A percentile compares a stretch with the other conserved stretches of the same genome.
phyloP scores from a whole-genome alignment of 225 moss, liverwort and hornwort species.

The Straminergon stramineum region DNA sequence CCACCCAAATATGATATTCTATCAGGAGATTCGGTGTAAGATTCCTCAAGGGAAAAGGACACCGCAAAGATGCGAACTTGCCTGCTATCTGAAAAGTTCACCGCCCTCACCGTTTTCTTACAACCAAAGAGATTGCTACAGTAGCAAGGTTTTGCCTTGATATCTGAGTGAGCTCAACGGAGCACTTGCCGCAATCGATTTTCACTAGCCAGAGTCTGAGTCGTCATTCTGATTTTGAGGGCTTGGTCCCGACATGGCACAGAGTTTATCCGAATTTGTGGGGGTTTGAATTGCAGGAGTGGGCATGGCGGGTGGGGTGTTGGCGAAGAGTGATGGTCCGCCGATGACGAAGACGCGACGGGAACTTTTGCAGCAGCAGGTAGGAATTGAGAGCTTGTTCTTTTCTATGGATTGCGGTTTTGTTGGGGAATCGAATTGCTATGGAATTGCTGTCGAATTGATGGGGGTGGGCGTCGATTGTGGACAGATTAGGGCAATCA shows the following conservation, averaged over 20 bases:
- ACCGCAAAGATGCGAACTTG: background rate
- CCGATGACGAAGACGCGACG: conserved; percentile 44
- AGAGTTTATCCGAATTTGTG: background rate
- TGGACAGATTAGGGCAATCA: conserved; percentile 45
- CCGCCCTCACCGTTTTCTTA: background rate
- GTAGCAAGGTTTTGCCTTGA: background rate
- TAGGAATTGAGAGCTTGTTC: background rate
- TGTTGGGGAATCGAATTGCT: background rate
- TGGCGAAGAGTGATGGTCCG: conserved; percentile 35
- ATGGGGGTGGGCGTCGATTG: background rate
- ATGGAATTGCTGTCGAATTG: background rate
- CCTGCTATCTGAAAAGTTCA: background rate
- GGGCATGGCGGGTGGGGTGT: conserved; percentile 11
- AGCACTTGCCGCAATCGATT: background rate
- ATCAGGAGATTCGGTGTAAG: background rate
- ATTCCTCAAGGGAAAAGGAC: background rate
- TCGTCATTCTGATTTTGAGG: background rate
- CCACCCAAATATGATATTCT: background rate
- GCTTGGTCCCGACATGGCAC: background rate
- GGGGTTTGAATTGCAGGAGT: conserved; percentile 4
- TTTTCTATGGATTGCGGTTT: background rate
- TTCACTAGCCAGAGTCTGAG: background rate
- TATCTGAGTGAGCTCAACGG: background rate
- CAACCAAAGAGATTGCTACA: background rate
- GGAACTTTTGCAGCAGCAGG: conserved; percentile 42